A percentile compares a stretch with the other conserved stretches of the same genome.
These are phyloP conservation scores for Cordyceps cateniannulata DNA, from an alignment of 2,329 filamentous ascomycete genomes.

Conservation along the genomic window DNA sequence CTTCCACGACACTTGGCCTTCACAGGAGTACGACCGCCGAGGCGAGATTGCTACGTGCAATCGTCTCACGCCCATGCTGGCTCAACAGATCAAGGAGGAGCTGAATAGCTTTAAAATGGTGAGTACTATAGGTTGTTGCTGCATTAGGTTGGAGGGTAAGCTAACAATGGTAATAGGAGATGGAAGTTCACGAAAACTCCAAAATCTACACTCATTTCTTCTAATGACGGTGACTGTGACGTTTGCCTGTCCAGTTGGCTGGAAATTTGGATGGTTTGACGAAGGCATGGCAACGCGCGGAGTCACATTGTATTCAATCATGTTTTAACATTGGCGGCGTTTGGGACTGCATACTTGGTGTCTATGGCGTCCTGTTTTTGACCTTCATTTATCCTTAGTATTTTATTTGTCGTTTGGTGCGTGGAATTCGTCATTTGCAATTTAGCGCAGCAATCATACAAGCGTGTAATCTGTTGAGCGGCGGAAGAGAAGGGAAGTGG, in stretches of 20 bases:
- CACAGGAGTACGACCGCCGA: conserved; percentile 89
- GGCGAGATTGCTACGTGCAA: conserved; percentile 98
- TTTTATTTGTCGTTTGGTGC: conserved; percentile 23
- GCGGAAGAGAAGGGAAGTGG: conserved; percentile 14
- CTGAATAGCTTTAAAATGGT: conserved; percentile 98
- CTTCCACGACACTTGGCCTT: conserved; percentile 95
- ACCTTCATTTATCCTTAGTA: conserved; percentile 29
- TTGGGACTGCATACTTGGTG: conserved; percentile 53
- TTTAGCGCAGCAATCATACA: conserved; percentile 14
- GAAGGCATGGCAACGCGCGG: conserved; percentile 8
- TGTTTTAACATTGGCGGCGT: conserved; percentile 44
- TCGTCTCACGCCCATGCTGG: conserved; percentile 89
- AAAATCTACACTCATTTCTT: conserved; percentile 99
- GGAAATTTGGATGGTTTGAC: conserved; percentile 8
- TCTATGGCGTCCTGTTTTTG: conserved; percentile 46
- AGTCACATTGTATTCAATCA: conserved; percentile 38
- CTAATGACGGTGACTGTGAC: conserved; percentile 47
- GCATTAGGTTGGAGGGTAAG: conserved; percentile 10
- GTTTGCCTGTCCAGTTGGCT: neutral
- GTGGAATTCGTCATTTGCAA: conserved; percentile 14
- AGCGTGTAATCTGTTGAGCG: conserved; percentile 16
- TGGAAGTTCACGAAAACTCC: conserved; percentile 98
- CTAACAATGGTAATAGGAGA: conserved; percentile 65
- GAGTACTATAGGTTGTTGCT: neutral
- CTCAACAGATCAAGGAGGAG: conserved; percentile 99